Conservation (phyloP, 2,329 filamentous ascomycete species). For the Pseudogymnoascus sp. region DNA sequence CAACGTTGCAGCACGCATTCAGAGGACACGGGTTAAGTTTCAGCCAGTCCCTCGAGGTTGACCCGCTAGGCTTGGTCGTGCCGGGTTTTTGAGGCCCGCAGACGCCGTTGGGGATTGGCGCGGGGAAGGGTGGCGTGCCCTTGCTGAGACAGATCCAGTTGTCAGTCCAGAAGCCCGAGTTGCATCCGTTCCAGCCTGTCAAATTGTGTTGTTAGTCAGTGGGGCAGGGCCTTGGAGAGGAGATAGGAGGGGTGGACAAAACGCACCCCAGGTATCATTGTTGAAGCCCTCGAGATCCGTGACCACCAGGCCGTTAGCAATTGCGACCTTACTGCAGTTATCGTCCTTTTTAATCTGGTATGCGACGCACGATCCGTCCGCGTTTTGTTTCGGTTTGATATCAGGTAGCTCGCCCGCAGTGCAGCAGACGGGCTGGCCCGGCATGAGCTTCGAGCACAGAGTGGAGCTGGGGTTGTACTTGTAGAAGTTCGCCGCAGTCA, state of each 20-base stretch:
- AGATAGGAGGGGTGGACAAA: background rate
- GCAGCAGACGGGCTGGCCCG: conserved; percentile 1
- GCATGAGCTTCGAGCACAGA: conserved; percentile 29
- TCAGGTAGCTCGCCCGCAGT: background rate
- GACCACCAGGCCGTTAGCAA: background rate
- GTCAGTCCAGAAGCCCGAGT: background rate
- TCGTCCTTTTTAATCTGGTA: background rate
- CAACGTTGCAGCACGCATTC: background rate
- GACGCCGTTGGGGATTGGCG: background rate
- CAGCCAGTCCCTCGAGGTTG: background rate
- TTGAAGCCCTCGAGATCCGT: background rate
- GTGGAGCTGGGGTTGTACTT: conserved; percentile 23
- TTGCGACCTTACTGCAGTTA: background rate
- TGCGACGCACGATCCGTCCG: background rate
- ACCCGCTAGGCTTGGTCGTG: background rate
- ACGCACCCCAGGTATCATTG: background rate
- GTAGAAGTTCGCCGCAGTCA: conserved; percentile 19
- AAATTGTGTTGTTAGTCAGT: background rate
- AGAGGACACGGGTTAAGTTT: background rate
- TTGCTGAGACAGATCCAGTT: background rate
- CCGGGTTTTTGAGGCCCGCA: background rate
- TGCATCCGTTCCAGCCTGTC: background rate
- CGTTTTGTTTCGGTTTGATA: background rate
- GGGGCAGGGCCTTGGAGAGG: background rate
- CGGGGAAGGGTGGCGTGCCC: background rate